These are phyloP conservation scores for Phallus indusiatus DNA, from an alignment of 768 basidiomycete genomes.

Conservation along the genomic window DNA sequence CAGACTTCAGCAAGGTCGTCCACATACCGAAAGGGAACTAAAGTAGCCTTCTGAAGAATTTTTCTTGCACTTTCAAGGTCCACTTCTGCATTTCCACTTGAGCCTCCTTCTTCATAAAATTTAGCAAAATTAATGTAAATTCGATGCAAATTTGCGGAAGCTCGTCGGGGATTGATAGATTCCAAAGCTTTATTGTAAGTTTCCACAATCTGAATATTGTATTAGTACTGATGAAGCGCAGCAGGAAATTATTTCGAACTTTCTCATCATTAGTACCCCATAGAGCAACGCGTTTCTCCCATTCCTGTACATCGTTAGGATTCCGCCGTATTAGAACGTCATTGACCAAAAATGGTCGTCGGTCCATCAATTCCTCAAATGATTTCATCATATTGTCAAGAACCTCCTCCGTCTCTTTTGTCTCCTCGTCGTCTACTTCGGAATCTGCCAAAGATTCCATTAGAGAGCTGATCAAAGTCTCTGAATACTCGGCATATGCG, in stretches of 20 bases:
- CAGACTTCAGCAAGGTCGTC: conserved; percentile 97
- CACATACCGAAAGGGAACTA: conserved; percentile 87
- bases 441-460: conserved; percentile 78
- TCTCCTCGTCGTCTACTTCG: conserved; percentile 67
- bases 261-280: conserved; percentile 93
- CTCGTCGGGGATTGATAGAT: conserved; percentile 80
- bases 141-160: conserved; percentile 83
- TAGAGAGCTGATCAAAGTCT: conserved; percentile 78
- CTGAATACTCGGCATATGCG: conserved; percentile 89
- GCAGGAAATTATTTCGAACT: conserved; percentile 31
- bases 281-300: conserved; percentile 94
- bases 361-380: conserved; percentile 91
- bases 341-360: conserved; percentile 91
- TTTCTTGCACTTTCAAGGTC: conserved; percentile 84
- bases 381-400: conserved; percentile 83
- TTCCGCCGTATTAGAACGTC: conserved; percentile 90
- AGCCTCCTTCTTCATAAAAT: conserved; percentile 95
- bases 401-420: conserved; percentile 70
- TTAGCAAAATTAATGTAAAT: conserved; percentile 93
- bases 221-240: neutral
- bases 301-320: conserved; percentile 96
- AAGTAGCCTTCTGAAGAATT: conserved; percentile 86
- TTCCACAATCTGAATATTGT: conserved; percentile 60
- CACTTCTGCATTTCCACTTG: conserved; percentile 62
- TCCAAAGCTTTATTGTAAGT: conserved; percentile 88